phyloP scores from a whole-genome alignment of 176 grass and related monocot genomes.

The Panicum miliaceum region DNA sequence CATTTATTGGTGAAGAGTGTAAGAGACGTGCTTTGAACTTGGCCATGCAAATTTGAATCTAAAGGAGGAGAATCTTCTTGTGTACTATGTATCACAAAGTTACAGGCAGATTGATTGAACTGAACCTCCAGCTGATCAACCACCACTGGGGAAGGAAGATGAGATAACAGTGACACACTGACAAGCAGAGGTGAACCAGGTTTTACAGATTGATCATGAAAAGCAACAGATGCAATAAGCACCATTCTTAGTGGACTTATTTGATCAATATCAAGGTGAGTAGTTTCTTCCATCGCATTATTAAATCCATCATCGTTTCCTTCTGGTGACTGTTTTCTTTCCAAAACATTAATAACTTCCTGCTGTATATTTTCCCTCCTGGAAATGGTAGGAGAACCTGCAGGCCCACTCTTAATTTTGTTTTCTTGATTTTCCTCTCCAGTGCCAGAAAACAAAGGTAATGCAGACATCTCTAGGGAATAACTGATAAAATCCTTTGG shows the following conservation, averaged over 20 bases:
- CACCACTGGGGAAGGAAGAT: constrained; percentile 70
- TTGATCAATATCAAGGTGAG: constrained; percentile 78
- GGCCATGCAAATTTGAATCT: constrained; percentile 38
- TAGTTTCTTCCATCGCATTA: constrained; percentile 53
- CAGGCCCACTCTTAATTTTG: constrained; percentile 67
- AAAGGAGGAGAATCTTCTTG: constrained; percentile 48
- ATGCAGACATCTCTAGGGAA: constrained; percentile 95
- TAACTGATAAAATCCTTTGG: constrained; percentile 79
- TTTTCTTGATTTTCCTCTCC: constrained; percentile 47
- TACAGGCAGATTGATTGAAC: constrained; percentile 86
- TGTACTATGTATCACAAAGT: constrained; percentile 69
- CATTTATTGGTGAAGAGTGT: constrained; percentile 75
- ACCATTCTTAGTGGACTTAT: constrained; percentile 79
- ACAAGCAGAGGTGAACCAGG: constrained; percentile 68
- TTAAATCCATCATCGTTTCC: constrained; percentile 38
- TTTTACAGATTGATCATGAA: constrained; percentile 92
- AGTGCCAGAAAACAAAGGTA: constrained; percentile 70
- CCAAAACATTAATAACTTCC: constrained; percentile 58
- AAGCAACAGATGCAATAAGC: constrained; percentile 78
- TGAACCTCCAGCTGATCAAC: constrained; percentile 89
- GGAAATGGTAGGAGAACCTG: constrained; percentile 67
- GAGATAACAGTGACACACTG: constrained; percentile 85
- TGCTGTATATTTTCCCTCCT: constrained; percentile 78
- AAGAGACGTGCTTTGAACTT: constrained; percentile 54
- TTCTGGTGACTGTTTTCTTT: constrained; percentile 45